Evolutionary conservation across 805 yeast genomes (phyloP), one percentile per base, ranked within the genome.

Genomic region (Candida parachauliodes): DNA sequence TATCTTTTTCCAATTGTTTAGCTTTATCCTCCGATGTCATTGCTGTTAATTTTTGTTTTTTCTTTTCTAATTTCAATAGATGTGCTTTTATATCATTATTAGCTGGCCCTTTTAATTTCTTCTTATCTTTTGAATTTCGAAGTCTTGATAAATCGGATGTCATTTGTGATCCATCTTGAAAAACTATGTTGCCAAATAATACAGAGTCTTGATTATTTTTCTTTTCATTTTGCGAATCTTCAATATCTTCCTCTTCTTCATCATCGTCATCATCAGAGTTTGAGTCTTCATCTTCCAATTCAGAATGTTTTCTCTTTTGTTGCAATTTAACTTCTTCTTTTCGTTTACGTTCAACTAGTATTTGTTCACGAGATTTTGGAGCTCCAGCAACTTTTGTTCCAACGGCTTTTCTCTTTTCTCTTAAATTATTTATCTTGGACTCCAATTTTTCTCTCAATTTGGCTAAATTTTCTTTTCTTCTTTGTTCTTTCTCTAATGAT

Each of bases 371-470:
- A 8, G 91, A 85, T 42, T 80, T 74, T 11, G 89, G 88, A 0
- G 96, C 93, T 17, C 96, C 96, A 4, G 73, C 68, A 4, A 72
- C 79, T 32, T 78, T 81, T 1, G 89, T 67, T 2, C 98, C 98
- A 1, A 94, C 93, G 1, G 98, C 98, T 52, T 83, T 89, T 57
- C 99, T 79, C 60, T 77, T 83, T 39, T 81, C 88, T 48, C 81
- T 79, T 64, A 93, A 52, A 7, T 62, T 64, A 40, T 68, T 74
- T 46, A 93, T 89, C 57, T 80, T 86, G 12, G 74, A 75, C 20
- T 91, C 81, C 30, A 93, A 73, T 57, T 83, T 83, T n/a, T 81
- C 83, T 52, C 89, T 79, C 42, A 93, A 71, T 48, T 77, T 83
- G 4, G 75, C 75, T 34, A 88, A 62, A 26, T 80, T 77, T 42